These are phyloP conservation scores for Fusarium coffeatum DNA, from an alignment of 2,329 filamentous ascomycete species.

Conservation along the genomic window DNA sequence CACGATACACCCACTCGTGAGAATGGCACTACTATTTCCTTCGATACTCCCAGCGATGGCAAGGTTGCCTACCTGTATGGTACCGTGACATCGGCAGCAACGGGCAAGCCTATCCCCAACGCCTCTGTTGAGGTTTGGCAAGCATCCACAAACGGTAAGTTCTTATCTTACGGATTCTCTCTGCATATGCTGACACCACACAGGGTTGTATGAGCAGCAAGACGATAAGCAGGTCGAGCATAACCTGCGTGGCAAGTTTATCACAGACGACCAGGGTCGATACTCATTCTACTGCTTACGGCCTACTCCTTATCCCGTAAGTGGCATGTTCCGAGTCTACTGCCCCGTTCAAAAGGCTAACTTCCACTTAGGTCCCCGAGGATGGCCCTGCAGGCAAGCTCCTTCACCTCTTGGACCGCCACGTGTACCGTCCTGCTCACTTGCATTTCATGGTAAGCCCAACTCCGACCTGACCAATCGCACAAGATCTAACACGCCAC, in stretches of 20 bases:
- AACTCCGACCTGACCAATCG: background rate
- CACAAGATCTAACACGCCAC: background rate
- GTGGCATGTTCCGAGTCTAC: constrained; percentile 19
- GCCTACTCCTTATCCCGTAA: constrained; percentile 66
- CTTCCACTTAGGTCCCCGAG: constrained; percentile 51
- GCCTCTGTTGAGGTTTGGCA: constrained; percentile 84
- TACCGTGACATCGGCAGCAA: constrained; percentile 63
- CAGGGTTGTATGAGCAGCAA: constrained; percentile 75
- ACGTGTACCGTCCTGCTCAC: constrained; percentile 68
- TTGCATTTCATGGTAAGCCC: constrained; percentile 66
- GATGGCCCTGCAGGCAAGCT: constrained; percentile 67
- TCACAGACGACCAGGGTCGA: constrained; percentile 71
- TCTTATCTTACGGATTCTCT: background rate
- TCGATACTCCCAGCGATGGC: constrained; percentile 59
- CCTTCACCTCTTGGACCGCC: constrained; percentile 65
- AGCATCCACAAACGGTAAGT: constrained; percentile 74
- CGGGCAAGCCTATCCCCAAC: constrained; percentile 71
- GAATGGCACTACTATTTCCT: constrained; percentile 76
- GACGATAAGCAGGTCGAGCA: constrained; percentile 76
- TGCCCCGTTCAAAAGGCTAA: background rate
- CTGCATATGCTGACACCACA: background rate
- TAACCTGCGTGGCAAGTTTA: constrained; percentile 80
- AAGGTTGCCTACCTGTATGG: constrained; percentile 75
- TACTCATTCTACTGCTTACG: constrained; percentile 72
- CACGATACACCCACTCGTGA: constrained; percentile 75